Conservation (phyloP, 1,139 yeast species). For the Suhomyces coccinellae region DNA sequence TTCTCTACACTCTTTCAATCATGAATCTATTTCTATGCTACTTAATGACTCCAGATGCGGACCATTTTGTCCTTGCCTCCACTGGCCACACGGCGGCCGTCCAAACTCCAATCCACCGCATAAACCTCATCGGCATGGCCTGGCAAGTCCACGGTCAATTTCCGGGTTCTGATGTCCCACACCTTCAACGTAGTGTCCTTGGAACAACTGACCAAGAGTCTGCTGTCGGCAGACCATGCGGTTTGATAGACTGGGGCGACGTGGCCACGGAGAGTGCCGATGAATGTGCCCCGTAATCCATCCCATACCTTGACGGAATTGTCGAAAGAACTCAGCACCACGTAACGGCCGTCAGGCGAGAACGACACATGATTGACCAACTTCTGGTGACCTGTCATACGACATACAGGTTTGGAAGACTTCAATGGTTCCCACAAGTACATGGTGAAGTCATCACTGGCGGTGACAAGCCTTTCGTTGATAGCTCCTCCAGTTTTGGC, state of each 20-base stretch:
- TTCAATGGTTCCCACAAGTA: constrained; percentile 92
- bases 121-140: constrained; percentile 96
- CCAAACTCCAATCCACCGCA: constrained; percentile 98
- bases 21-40: constrained; percentile 14
- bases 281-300: constrained; percentile 86
- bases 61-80: constrained; percentile 97
- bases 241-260: constrained; percentile 98
- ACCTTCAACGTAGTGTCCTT: constrained; percentile 96
- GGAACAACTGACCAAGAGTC: constrained; percentile 88
- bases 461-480: constrained; percentile 86
- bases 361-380: constrained; percentile 93
- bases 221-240: constrained; percentile 97
- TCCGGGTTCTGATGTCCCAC: constrained; percentile 90
- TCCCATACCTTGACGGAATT: constrained; percentile 96
- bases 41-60: constrained; percentile 89
- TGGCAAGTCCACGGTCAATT: constrained; percentile 84
- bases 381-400: constrained; percentile 98
- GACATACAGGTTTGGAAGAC: constrained; percentile 75
- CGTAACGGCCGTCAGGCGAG: constrained; percentile 90
- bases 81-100: constrained; percentile 88
- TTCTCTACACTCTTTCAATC: no score
- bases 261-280: constrained; percentile 92
- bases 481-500: constrained; percentile 68
- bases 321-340: constrained; percentile 94
- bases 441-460: constrained; percentile 97